Conservation (phyloP, 2,329 filamentous ascomycete genomes). For the Fusarium sp. region DNA sequence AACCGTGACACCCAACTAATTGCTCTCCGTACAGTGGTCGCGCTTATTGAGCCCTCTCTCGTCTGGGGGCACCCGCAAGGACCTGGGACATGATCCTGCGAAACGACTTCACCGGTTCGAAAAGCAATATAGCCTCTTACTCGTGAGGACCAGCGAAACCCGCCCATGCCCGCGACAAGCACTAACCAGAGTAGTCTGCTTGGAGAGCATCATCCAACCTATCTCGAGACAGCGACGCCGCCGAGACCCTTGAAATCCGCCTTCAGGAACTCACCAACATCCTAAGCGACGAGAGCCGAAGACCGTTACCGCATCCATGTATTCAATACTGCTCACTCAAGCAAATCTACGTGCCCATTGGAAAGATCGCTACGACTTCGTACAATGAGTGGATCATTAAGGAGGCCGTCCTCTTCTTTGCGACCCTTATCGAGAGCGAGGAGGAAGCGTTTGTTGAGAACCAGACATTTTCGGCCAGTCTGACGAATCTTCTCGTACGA, state of each 20-base stretch:
- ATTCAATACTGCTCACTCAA: constrained; percentile 87
- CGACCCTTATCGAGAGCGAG: constrained; percentile 93
- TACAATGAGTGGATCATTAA: constrained; percentile 88
- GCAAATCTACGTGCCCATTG: constrained; percentile 89
- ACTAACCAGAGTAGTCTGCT: constrained; percentile 56
- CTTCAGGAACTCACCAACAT: constrained; percentile 76
- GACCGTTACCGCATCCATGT: constrained; percentile 90
- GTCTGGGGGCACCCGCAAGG: constrained; percentile 66
- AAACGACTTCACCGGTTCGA: constrained; percentile 75
- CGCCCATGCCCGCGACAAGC: not conserved
- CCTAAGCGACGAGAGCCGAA: constrained; percentile 88
- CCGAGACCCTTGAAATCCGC: constrained; percentile 71
- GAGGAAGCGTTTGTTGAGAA: constrained; percentile 95
- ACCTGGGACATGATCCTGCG: constrained; percentile 71
- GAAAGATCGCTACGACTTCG: constrained; percentile 87
- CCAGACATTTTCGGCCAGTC: constrained; percentile 82
- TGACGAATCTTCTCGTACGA: constrained; percentile 87
- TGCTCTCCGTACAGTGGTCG: constrained; percentile 65
- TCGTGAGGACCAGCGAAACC: constrained; percentile 58
- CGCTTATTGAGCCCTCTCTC: constrained; percentile 74
- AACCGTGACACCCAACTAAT: constrained; percentile 23
- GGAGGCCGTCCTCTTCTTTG: constrained; percentile 87
- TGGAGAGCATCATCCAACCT: constrained; percentile 73
- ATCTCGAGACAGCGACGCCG: constrained; percentile 68
- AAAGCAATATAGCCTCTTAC: constrained; percentile 71